Conservation (phyloP, 2,329 filamentous ascomycete species). For the Paecilomyces dactylethromorphus region DNA sequence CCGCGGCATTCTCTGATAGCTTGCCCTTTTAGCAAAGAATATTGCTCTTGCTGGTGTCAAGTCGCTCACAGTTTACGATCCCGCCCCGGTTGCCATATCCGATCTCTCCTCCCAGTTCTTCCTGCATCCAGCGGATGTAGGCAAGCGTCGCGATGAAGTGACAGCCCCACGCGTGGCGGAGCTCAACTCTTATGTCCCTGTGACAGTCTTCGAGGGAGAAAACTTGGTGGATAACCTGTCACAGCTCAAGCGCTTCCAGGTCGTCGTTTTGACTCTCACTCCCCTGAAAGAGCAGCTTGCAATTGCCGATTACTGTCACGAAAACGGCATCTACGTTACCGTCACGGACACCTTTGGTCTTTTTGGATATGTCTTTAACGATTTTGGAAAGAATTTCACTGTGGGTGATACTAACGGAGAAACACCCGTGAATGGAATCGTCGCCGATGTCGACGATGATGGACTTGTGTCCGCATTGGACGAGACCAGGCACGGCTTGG, state of each 20-base stretch:
- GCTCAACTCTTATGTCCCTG: conserved; percentile 92
- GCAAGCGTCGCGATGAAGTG: conserved; percentile 80
- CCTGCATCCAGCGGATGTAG: conserved; percentile 78
- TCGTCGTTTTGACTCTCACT: conserved; percentile 82
- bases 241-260: conserved; percentile 84
- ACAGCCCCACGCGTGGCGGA: conserved; percentile 88
- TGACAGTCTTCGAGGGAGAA: conserved; percentile 60
- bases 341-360: conserved; percentile 85
- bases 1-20: neutral
- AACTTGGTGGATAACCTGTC: conserved; percentile 70
- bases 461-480: conserved; percentile 89
- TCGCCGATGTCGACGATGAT: conserved; percentile 82
- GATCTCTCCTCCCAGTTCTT: conserved; percentile 98
- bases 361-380: conserved; percentile 93
- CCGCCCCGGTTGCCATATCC: conserved; percentile 71
- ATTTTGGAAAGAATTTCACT: conserved; percentile 92
- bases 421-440: conserved; percentile 76
- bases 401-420: conserved; percentile 87
- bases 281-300: conserved; percentile 71
- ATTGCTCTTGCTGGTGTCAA: conserved; percentile 97
- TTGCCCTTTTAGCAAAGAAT: conserved; percentile 68
- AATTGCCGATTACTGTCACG: conserved; percentile 89
- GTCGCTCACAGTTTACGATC: conserved; percentile 89
- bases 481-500: conserved; percentile 87
- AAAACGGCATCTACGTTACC: conserved; percentile 86